phyloP scores from a whole-genome alignment of 352 stramenopile species.

The Phytophthora chlamydospora region DNA sequence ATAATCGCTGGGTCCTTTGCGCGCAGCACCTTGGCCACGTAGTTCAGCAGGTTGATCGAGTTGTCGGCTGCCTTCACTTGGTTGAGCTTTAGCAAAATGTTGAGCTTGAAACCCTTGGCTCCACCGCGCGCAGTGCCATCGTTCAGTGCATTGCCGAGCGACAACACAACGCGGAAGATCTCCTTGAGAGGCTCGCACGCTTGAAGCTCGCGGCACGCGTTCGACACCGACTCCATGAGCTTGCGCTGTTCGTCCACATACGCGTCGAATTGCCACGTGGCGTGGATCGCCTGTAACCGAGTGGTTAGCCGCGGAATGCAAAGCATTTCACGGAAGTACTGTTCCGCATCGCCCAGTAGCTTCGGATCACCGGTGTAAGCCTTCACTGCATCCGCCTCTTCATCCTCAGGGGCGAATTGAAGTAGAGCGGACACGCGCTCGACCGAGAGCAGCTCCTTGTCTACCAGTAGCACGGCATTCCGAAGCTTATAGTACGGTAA shows the following conservation, averaged over 20 bases:
- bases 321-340: constrained; percentile 82
- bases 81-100: constrained; percentile 88
- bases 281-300: constrained; percentile 78
- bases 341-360: constrained; percentile 77
- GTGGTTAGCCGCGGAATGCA: constrained; percentile 64
- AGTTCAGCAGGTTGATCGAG: constrained; percentile 84
- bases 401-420: constrained; percentile 79
- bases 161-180: constrained; percentile 85
- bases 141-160: constrained; percentile 92
- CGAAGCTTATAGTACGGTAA: constrained; percentile 82
- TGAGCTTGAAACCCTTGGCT: constrained; percentile 89
- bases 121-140: constrained; percentile 83
- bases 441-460: constrained; percentile 78
- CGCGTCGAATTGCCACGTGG: constrained; percentile 85
- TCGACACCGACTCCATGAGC: constrained; percentile 83
- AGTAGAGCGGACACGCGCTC: constrained; percentile 77
- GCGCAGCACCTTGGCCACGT: constrained; percentile 73
- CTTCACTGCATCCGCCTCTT: constrained; percentile 70
- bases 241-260: constrained; percentile 81
- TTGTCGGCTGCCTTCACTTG: constrained; percentile 87
- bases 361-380: constrained; percentile 73
- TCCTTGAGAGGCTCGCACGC: constrained; percentile 87
- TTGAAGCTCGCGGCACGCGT: constrained; percentile 91
- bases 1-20: constrained; percentile 71
- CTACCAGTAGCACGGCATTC: constrained; percentile 76